Evolutionary conservation across 1,284 basidiomycete genomes (phyloP).

Genomic region (Ceratobasidium sp.): DNA sequence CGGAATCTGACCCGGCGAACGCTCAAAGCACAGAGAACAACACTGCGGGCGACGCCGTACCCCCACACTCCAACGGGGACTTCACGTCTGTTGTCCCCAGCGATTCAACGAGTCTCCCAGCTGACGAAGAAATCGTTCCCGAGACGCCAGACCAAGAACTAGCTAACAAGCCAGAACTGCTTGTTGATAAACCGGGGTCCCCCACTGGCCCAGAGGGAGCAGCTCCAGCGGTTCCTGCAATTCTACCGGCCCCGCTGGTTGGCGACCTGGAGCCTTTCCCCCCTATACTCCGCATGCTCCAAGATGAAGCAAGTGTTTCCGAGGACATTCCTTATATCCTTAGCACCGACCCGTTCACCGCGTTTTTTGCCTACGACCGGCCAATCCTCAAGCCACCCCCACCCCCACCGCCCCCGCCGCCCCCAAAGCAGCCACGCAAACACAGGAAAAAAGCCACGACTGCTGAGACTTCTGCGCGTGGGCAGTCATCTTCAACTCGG

Average conservation of each 20-base stretch:
- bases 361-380: slow-evolving; percentile 72
- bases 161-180: not conserved
- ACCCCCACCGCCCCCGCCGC: slow-evolving; percentile 53
- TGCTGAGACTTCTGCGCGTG: slow-evolving; percentile 46
- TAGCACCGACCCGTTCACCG: slow-evolving; percentile 65
- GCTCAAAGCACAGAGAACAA: not conserved
- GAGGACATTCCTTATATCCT: slow-evolving; percentile 61
- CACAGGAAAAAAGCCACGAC: slow-evolving; percentile 26
- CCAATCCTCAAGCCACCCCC: slow-evolving; percentile 65
- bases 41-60: not conserved
- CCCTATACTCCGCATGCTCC: slow-evolving; percentile 60
- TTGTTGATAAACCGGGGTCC: not conserved
- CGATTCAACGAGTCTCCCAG: slow-evolving; percentile 4
- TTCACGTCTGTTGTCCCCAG: not conserved
- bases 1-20: not conserved
- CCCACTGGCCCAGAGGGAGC: not conserved
- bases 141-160: slow-evolving; percentile 34
- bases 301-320: slow-evolving; percentile 50
- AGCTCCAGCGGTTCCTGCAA: not conserved
- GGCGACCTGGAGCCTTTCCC: slow-evolving; percentile 76
- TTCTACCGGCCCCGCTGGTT: slow-evolving; percentile 45
- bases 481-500: not conserved
- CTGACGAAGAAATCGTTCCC: slow-evolving; percentile 39
- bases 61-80: not conserved
- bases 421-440: slow-evolving; percentile 25